Base-by-base conservation (phyloP, 768 basidiomycete genomes). In the Amanita fuliginea region DNA sequence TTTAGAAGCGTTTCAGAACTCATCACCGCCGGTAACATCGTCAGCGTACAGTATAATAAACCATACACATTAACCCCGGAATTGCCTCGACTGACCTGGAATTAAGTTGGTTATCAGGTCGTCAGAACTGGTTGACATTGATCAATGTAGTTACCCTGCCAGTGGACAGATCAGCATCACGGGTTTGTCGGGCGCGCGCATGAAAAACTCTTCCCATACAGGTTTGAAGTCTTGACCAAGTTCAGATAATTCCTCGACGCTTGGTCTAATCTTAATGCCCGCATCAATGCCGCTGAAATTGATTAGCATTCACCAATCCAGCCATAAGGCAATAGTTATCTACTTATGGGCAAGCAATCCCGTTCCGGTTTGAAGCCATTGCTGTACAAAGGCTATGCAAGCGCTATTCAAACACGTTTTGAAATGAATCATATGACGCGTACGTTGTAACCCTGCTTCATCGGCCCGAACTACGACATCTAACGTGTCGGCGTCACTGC, bases 341-440 rank as follows among this genome's bases (percentile, higher is more conserved):
- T 22, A 81, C 83, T 77, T 83, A 53, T 75, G 69, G 1, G 77
- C 67, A 55, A 83, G 65, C 33, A 74, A 57, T 1, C 79, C 78
- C 24, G 59, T 67, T 1, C 75, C 78, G 0, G 58, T 57, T 22
- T 57, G 55, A 3, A 40, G 47, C 67, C 68, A 72, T 28, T 58
- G 51, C 5, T 64, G 54, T 22, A 56, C 51, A 44, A 56, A 46
- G 14, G 51, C 63, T 64, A 35, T 19, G 14, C 14, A 22, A 3
- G 14, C 7, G n/a, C 21, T n/a, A 13, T 26, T n/a, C 14, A 51
- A 19, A 13, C 24, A 8, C 19, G 9, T 6, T 14, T 32, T 19
- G 22, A 40, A 24, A 35, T n/a, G 13, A 34, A 50, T 10, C 32
- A 16, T 18, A 28, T 21, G 18, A 19, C 5, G 14, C 70, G 54